These are phyloP conservation scores for Batrachochytrium dendrobatidis DNA, from an alignment of 371 early-diverging fungal genomes.

Conservation along the genomic window DNA sequence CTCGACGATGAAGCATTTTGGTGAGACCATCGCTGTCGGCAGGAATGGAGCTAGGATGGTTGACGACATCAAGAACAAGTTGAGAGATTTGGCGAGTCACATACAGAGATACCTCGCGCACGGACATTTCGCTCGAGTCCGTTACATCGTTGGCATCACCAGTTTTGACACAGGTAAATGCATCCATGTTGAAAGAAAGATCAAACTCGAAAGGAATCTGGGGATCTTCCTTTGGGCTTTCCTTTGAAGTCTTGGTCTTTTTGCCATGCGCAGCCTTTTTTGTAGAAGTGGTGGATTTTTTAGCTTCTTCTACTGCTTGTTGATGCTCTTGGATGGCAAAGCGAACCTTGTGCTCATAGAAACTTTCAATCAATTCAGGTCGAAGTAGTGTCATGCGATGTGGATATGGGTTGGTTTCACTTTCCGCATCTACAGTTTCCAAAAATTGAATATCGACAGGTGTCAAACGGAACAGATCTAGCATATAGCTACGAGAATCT, in stretches of 20 bases:
- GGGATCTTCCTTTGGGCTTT: constrained; percentile 8
- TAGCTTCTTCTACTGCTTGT: constrained; percentile 18
- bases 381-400: constrained; percentile 82
- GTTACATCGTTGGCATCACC: constrained; percentile 7
- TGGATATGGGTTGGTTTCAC: constrained; percentile 54
- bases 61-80: constrained; percentile 57
- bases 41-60: constrained; percentile 54
- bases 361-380: constrained; percentile 76
- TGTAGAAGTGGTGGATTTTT: constrained; percentile 36
- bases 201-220: constrained; percentile 49
- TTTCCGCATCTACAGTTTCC: constrained; percentile 42
- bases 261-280: too few relatives aligned
- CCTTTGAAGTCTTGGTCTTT: too few relatives aligned
- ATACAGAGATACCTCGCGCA: constrained; percentile 74
- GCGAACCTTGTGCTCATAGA: constrained; percentile 69
- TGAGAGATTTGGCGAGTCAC: constrained; percentile 45
- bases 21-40: constrained; percentile 74
- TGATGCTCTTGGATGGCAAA: constrained; percentile 1
- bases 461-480: constrained; percentile 84
- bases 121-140: constrained; percentile 22
- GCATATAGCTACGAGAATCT: constrained; percentile 83
- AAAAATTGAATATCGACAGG: constrained; percentile 87
- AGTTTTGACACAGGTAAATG: constrained; percentile 46
- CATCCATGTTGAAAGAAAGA: constrained; percentile 73
- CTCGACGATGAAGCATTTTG: constrained; percentile 83